Evolutionary conservation across 2,329 filamentous ascomycete species (phyloP).

Genomic region (Cytospora piceicola): DNA sequence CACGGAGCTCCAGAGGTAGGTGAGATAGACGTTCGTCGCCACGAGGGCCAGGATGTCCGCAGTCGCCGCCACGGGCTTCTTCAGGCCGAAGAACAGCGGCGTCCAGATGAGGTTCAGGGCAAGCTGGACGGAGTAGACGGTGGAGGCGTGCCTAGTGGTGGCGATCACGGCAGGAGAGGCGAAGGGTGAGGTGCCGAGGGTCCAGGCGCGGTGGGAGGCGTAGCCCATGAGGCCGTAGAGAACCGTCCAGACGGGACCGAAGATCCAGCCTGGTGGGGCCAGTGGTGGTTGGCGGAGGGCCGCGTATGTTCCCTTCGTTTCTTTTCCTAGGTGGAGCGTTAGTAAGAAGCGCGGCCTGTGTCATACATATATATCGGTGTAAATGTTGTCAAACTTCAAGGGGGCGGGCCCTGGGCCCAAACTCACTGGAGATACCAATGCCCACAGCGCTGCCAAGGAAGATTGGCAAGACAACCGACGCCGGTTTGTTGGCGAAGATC

Average conservation of each 20-base stretch:
- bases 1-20: slow-evolving; percentile 74
- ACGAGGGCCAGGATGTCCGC: slow-evolving; percentile 74
- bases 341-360: slow-evolving; percentile 13
- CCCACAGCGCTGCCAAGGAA: slow-evolving; percentile 73
- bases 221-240: slow-evolving; percentile 84
- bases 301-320: slow-evolving; percentile 65
- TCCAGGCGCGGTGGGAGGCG: slow-evolving; percentile 78
- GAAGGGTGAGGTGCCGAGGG: slow-evolving; percentile 60
- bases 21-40: slow-evolving; percentile 73
- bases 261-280: slow-evolving; percentile 63
- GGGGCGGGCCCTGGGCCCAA: neutral
- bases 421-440: slow-evolving; percentile 67
- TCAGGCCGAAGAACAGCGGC: slow-evolving; percentile 86
- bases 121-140: slow-evolving; percentile 84
- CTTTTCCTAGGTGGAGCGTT: slow-evolving; percentile 17
- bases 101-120: slow-evolving; percentile 87
- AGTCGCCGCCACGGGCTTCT: slow-evolving; percentile 73
- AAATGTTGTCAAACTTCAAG: neutral
- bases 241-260: slow-evolving; percentile 67
- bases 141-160: slow-evolving; percentile 69
- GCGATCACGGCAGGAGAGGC: slow-evolving; percentile 56
- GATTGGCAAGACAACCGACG: slow-evolving; percentile 77
- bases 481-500: slow-evolving; percentile 72
- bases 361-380: neutral
- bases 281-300: slow-evolving; percentile 70